phyloP scores from a whole-genome alignment of 331 rosid genomes.

The Quercus lobata region DNA sequence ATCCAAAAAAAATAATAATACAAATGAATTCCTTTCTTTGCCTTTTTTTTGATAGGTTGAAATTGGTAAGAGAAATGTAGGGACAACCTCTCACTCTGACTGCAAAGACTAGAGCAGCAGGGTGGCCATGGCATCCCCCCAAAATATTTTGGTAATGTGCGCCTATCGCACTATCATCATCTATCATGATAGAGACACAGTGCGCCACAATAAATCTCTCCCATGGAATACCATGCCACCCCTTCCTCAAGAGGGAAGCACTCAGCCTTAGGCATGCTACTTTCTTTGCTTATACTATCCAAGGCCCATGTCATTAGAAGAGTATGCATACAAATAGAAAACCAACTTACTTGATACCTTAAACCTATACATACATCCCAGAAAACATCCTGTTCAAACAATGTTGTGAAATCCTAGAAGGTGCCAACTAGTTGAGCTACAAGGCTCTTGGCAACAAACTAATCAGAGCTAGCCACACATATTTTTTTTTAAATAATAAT shows the following conservation, averaged over 20 bases:
- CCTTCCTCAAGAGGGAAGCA: conserved; percentile 24
- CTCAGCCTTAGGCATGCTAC: too few relatives aligned
- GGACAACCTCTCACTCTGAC: conserved; percentile 36
- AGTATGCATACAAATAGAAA: not conserved
- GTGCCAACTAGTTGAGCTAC: too few relatives aligned
- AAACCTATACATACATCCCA: not conserved
- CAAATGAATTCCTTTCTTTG: too few relatives aligned
- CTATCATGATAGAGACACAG: not conserved
- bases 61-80: conserved; percentile 16
- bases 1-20: too few relatives aligned
- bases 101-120: conserved; percentile 29
- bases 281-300: too few relatives aligned
- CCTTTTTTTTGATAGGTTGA: too few relatives aligned
- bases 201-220: conserved; percentile 54
- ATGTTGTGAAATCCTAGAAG: not conserved
- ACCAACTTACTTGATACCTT: not conserved
- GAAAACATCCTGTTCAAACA: not conserved
- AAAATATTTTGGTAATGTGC: conserved; percentile 5
- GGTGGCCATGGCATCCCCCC: conserved; percentile 35
- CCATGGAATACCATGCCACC: conserved; percentile 58
- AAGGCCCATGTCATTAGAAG: not conserved
- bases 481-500: too few relatives aligned
- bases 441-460: too few relatives aligned
- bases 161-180: conserved; percentile 33
- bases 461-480: too few relatives aligned